Base-by-base conservation (phyloP, 768 basidiomycete species). In the Boletus vermiculosoides region DNA sequence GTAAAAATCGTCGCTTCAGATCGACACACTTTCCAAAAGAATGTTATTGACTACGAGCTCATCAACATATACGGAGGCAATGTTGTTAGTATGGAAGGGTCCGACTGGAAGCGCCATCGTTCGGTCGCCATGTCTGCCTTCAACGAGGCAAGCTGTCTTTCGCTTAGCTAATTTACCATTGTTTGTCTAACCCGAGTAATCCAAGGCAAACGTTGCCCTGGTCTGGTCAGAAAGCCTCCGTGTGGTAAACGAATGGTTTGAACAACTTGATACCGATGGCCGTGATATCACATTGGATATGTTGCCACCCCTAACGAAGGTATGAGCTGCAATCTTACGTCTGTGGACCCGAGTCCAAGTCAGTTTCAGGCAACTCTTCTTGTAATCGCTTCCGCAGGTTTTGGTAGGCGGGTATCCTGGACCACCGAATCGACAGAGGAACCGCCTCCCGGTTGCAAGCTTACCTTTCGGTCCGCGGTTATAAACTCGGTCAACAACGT, bases 91-190 rank as follows among this genome's bases (percentile, higher is more conserved):
- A 63, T 66, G 0, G 80, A 79, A 49, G 78, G 74, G 8, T 51
- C 73, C 0, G 74, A 77, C n/a, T 83, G 81, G 80, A 77, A 77
- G 49, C 71, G 78, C 3, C 80, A 81, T 58, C 72, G 79, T 42
- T 66, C 63, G 9, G 70, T 79, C 0, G 69, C 78, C 23, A 80
- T 77, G 52, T 75, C 78, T 12, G 81, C 81, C 0, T 83, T 83
- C 65, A 80, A 75, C 46, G 81, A 82, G 68, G 81, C 71, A 53
- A 47, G 65, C 46, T 16, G 16, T 31, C 12, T 25, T 20, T 40
- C 18, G 34, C 25, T n/a, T 16, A 10, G 15, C 15, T 23, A 18
- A n/a, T 47, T 22, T 33, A 10, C 1, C 31, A 0, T 23, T 9
- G 8, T 54, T 25, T 16, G 34, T 49, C 47, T 55, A 28, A 63